Conservation (phyloP, 2,329 filamentous ascomycete species). For the Xylaria sp. region DNA sequence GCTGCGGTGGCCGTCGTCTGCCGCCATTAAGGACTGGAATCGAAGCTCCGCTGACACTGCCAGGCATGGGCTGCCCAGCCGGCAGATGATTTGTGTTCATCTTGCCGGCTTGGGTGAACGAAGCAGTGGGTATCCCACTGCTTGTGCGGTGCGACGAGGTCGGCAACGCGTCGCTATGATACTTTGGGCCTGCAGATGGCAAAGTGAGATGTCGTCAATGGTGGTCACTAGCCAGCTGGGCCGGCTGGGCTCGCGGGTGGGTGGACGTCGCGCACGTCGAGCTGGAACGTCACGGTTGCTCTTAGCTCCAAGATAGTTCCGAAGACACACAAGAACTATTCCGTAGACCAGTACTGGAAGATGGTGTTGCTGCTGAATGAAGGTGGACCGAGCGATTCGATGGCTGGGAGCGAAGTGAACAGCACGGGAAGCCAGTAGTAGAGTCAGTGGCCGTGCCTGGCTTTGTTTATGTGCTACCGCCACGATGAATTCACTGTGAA, state of each 20-base stretch:
- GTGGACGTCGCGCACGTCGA: constrained; percentile 11
- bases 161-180: constrained; percentile 5
- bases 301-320: constrained; percentile 26
- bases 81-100: constrained; percentile 74
- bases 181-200: constrained; percentile 1
- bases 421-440: constrained; percentile 13
- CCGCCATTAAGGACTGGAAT: constrained; percentile 30
- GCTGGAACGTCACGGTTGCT: constrained; percentile 15
- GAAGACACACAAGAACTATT: constrained; percentile 6
- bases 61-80: constrained; percentile 62
- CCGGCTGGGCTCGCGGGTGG: constrained; percentile 1
- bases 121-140: constrained; percentile 32
- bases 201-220: constrained; percentile 2
- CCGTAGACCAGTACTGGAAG: neutral
- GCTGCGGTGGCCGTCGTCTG: constrained; percentile 37
- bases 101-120: constrained; percentile 60
- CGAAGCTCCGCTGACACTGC: constrained; percentile 26
- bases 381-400: constrained; percentile 1
- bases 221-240: constrained; percentile 1
- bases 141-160: constrained; percentile 13
- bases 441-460: neutral
- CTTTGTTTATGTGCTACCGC: neutral
- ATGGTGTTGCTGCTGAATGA: constrained; percentile 1
- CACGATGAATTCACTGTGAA: constrained; percentile 6
- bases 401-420: neutral